Percentiles rank a stretch among this genome's conserved stretches.
Evolutionary conservation across 2,329 filamentous ascomycete genomes (phyloP).

Genomic region (Leptographium lundbergii): DNA sequence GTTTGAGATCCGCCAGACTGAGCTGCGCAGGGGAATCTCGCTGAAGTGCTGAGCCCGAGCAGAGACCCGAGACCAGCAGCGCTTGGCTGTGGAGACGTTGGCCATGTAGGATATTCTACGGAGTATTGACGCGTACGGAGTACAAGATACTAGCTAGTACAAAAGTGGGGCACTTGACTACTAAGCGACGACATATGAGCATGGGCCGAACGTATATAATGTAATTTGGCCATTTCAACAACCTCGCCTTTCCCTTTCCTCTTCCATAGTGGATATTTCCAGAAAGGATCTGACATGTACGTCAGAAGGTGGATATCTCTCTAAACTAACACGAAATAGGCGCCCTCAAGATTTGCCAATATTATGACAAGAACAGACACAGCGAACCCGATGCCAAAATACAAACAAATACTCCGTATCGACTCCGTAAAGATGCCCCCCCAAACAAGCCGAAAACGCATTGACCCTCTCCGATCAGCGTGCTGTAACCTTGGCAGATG

Average conservation of each 20-base stretch:
- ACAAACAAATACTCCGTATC: no score
- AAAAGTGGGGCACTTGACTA: neutral
- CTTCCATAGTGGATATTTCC: neutral
- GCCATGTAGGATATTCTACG: neutral
- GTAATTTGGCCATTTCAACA: neutral
- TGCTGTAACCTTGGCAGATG: neutral
- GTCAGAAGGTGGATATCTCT: neutral
- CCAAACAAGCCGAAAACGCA: no score
- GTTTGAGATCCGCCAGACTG: constrained; percentile 85
- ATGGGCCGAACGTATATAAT: neutral
- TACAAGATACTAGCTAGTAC: neutral
- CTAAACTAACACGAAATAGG: no score
- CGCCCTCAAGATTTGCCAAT: no score
- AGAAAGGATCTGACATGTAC: neutral
- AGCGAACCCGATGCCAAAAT: no score
- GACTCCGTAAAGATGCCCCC: no score
- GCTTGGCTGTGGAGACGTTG: neutral
- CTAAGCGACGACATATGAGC: neutral
- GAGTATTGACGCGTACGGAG: no score
- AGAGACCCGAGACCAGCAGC: neutral
- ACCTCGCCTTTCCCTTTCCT: neutral
- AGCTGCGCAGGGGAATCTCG: constrained; percentile 68
- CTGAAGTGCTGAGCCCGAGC: constrained; percentile 50
- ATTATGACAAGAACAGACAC: no score
- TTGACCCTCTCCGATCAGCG: neutral